Conservation (phyloP, 208 protist genomes). For the Trypanosoma cruzi region DNA sequence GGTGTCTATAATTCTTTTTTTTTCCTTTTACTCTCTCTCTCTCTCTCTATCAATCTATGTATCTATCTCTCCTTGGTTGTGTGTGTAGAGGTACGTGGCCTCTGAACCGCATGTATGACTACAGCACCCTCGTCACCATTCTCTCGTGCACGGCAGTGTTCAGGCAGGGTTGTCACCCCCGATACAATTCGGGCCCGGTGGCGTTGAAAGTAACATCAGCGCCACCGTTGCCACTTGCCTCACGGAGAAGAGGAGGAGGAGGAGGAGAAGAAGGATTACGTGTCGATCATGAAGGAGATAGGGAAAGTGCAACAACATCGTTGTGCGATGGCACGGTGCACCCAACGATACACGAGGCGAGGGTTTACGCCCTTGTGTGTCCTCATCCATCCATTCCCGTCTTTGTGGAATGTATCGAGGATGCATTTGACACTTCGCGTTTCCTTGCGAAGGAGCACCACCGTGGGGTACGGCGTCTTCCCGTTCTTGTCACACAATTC, state of each 20-base stretch:
- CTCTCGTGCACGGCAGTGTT: conserved; percentile 20
- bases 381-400: conserved; percentile 34
- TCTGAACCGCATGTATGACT: conserved; percentile 11
- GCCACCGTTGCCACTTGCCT: neutral
- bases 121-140: conserved; percentile 8
- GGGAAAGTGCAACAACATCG: neutral
- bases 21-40: neutral
- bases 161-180: conserved; percentile 13
- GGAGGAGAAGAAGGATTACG: neutral
- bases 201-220: conserved; percentile 27
- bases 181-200: conserved; percentile 26
- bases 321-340: neutral
- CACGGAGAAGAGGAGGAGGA: neutral
- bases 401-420: conserved; percentile 35
- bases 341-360: conserved; percentile 19
- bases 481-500: conserved; percentile 38
- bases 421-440: conserved; percentile 19
- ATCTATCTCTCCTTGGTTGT: conserved; percentile 7
- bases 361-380: conserved; percentile 21
- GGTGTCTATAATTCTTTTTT: neutral
- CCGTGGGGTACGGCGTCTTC: conserved; percentile 9
- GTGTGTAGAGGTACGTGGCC: neutral
- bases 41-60: conserved; percentile 6
- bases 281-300: neutral
- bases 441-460: conserved; percentile 14